Evolutionary conservation across 306 rosid species (phyloP).

Genomic region (Mucuna pruriens): DNA sequence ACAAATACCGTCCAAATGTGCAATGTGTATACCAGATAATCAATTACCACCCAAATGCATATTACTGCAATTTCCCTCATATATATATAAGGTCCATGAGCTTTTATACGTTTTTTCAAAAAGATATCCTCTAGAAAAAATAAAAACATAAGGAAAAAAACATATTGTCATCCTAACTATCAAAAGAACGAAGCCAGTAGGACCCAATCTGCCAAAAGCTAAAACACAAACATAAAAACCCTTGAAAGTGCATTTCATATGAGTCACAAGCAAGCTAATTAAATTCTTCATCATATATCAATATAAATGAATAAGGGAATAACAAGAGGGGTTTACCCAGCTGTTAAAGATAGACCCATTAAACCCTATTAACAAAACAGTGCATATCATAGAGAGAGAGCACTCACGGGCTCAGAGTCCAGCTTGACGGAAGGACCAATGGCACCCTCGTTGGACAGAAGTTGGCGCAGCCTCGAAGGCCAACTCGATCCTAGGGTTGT

Average conservation of each 20-base stretch:
- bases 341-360: neutral
- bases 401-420: slow-evolving; percentile 89
- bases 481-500: slow-evolving; percentile 84
- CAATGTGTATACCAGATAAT: neutral
- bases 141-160: neutral
- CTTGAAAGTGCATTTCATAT: neutral
- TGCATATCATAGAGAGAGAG: neutral
- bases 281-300: neutral
- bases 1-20: neutral
- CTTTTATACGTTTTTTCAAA: neutral
- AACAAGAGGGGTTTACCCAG: slow-evolving; percentile 24
- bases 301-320: neutral
- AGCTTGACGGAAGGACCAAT: slow-evolving; percentile 84
- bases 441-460: slow-evolving; percentile 82
- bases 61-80: neutral
- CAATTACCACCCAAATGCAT: neutral
- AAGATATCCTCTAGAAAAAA: neutral
- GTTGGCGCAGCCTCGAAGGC: slow-evolving; percentile 97
- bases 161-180: neutral
- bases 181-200: neutral
- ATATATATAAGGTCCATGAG: neutral
- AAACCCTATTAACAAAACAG: slow-evolving; percentile 34
- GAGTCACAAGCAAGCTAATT: neutral
- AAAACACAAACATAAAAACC: neutral
- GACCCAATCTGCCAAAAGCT: neutral